Base-by-base conservation (phyloP, 1,139 yeast genomes). In the Pichia sp. region DNA sequence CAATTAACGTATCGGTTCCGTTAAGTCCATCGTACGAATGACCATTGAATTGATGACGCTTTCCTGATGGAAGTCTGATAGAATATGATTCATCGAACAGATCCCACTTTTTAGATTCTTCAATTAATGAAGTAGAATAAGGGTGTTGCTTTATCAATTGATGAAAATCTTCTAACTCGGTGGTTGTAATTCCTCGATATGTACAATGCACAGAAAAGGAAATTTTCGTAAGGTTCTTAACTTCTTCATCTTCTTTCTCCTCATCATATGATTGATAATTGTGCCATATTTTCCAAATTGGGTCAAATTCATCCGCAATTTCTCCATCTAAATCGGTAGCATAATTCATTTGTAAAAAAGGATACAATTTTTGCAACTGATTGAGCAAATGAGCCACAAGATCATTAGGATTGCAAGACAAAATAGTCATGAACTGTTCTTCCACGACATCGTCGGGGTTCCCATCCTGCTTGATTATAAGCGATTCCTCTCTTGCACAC, bases 1-100 rank as follows among this genome's bases (percentile, higher is more conserved):
- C 51, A 14, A 50, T 40, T 19, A 46, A 30, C 14, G 32, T 25
- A 29, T 41, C 36, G 2, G 35, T 19, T 5, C 30, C 43, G 29
- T 46, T 43, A 7, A 50, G 13, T 7, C 41, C 32, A 32, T 50
- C 53, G 30, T 41, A 47, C 6, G 52, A 49, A 22, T 41, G 45
- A 5, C 49, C 48, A 13, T 31, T 33, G 6, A 48, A 35, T 2
- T 11, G 14, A 25, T 27, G 37, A 4, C 29, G 22, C 8, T 41
- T 18, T 3, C 50, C 52, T 23, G 4, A 15, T 10, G 33, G 37
- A 26, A 33, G 32, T 8, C 18, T 25, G 13, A 40, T 32, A 9
- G 14, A 23, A 20, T 36, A 40, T 19, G 31, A 15, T 13, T 31
- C 28, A 14, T 21, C 33, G 15, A 9, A 19, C 14, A 29, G 7